These are phyloP conservation scores for Furcasterigmium furcatum DNA, from an alignment of 2,329 filamentous ascomycete species.

Conservation along the genomic window DNA sequence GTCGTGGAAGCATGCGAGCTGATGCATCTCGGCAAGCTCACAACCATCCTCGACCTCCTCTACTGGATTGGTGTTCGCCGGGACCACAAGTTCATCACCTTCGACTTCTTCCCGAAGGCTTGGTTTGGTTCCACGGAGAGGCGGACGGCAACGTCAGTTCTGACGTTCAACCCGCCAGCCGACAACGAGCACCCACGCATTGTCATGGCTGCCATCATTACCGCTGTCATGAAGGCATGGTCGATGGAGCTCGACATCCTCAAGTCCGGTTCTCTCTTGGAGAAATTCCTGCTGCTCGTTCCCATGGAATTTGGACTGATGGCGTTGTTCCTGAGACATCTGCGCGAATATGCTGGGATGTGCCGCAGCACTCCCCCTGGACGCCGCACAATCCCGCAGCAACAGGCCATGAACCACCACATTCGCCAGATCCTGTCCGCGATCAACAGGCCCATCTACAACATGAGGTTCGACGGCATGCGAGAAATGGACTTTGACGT, in stretches of 20 bases:
- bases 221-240: slow-evolving; percentile 6
- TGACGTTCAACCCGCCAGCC: slow-evolving; percentile 6
- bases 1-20: slow-evolving; percentile 24
- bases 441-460: background rate
- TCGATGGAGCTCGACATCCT: slow-evolving; percentile 8
- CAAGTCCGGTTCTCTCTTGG: background rate
- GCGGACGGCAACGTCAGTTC: slow-evolving; percentile 5
- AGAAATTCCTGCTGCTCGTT: slow-evolving; percentile 6
- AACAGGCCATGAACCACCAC: background rate
- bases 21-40: slow-evolving; percentile 17
- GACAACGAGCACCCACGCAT: background rate
- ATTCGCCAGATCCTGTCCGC: slow-evolving; percentile 8
- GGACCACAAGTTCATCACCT: slow-evolving; percentile 11
- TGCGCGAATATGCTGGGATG: background rate
- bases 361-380: background rate
- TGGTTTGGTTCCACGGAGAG: background rate
- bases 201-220: slow-evolving; percentile 4
- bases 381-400: background rate
- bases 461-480: background rate
- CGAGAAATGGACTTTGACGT: no score
- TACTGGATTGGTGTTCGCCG: slow-evolving; percentile 10
- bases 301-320: slow-evolving; percentile 8
- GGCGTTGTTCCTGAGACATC: slow-evolving; percentile 4
- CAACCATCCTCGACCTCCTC: slow-evolving; percentile 13
- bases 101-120: slow-evolving; percentile 8